Conservation (phyloP, 2,329 filamentous ascomycete species). For the Nemania diffusa region DNA sequence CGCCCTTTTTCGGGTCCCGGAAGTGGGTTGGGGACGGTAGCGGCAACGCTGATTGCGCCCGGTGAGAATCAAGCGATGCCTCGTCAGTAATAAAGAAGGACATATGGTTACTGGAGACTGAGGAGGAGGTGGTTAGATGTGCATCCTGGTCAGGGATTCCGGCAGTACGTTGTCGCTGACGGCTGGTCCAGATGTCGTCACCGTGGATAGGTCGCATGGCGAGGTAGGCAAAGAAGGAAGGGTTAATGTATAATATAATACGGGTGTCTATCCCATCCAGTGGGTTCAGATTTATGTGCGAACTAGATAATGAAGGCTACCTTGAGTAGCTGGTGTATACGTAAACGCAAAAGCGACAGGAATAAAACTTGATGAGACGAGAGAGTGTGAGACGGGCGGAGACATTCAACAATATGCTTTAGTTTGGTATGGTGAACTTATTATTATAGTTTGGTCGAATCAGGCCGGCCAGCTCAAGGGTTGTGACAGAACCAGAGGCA, state of each 20-base stretch:
- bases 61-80: constrained; percentile 57
- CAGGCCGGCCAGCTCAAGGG: not conserved
- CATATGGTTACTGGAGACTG: constrained; percentile 57
- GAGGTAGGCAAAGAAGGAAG: constrained; percentile 34
- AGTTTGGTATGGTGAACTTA: not conserved
- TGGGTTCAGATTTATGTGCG: not conserved
- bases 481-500: not conserved
- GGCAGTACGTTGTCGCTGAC: constrained; percentile 54
- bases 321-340: constrained; percentile 3
- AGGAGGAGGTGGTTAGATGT: constrained; percentile 45
- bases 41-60: constrained; percentile 47
- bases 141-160: constrained; percentile 50
- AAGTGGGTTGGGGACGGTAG: constrained; percentile 32
- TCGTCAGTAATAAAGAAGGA: constrained; percentile 64
- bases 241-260: constrained; percentile 2
- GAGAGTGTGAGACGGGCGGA: constrained; percentile 10
- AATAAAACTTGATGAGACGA: constrained; percentile 9
- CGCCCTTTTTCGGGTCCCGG: constrained; percentile 50
- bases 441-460: constrained; percentile 4
- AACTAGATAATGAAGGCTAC: not conserved
- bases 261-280: constrained; percentile 18
- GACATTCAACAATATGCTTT: constrained; percentile 24
- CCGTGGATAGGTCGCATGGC: constrained; percentile 59
- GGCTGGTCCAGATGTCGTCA: constrained; percentile 55
- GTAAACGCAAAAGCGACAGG: not conserved